Evolutionary conservation across 148 eudicot species (phyloP), one percentile per base, ranked within the genome.

Genomic region (Arctostaphylos glauca): DNA sequence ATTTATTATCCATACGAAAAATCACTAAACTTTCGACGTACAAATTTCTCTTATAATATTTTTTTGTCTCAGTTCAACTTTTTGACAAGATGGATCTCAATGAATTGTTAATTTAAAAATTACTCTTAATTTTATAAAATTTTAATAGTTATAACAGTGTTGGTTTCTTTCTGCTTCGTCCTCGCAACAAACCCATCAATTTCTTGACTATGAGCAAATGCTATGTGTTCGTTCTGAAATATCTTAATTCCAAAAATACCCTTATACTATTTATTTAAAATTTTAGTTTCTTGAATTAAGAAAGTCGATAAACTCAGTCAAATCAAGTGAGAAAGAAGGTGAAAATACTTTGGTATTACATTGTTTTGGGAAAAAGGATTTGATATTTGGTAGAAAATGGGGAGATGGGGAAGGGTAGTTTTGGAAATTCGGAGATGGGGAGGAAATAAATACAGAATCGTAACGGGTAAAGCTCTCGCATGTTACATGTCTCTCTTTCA

Each of bases 401-500:
- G 12, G 12, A 16, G 50, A 46, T 3, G 47, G 2, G 0, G 15
- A 23, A 77, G 81, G 84, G 84, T 53, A 66, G 0, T 64, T 73
- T 41, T 43, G 83, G 85, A 60, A 81, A 84, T 43, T 4, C 2
- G 56, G 23, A 78, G 74, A 64, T 14, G 13, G 15, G 16, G 44
- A 43, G 79, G 79, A 76, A 78, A 41, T 87, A 59, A 87, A 85
- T 85, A 70, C 70, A 59, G 25, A 77, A 16, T 18, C 44, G 71
- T 59, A 78, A 83, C 85, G 77, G 84, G 84, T 78, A 77, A 85
- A 79, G 74, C 70, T 38, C 44, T 85, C 46, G 85, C 86, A 84
- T 88, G 88, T 86, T 86, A 79, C 86, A 78, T 81, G 72, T 76
- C 87, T 23, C 55, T 67, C 84, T 67, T 77, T 77, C 76, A 52